Evolutionary conservation across 2,329 filamentous ascomycete species (phyloP).

Genomic region (Lachnellula willkommii): DNA sequence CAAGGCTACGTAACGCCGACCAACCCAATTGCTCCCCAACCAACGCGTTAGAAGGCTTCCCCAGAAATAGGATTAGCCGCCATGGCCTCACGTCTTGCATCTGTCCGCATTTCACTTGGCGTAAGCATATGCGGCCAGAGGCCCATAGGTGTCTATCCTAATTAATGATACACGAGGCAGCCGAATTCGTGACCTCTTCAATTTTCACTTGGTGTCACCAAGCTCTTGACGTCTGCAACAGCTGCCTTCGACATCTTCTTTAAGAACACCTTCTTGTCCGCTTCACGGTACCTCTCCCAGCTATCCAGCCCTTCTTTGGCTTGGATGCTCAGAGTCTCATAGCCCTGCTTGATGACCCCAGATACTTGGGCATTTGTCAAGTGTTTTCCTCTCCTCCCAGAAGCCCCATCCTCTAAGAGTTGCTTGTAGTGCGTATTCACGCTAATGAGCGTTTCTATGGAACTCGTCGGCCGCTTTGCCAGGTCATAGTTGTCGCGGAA

Average conservation of each 20-base stretch:
- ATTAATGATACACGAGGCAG: not conserved
- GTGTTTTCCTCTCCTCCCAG: constrained; percentile 52
- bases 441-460: constrained; percentile 77
- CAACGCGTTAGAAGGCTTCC: constrained; percentile 7
- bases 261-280: constrained; percentile 73
- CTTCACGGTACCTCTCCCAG: constrained; percentile 83
- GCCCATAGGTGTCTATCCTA: not conserved
- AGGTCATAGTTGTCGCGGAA: constrained; percentile 74
- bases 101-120: not conserved
- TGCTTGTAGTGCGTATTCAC: constrained; percentile 84
- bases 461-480: constrained; percentile 54
- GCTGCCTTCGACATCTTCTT: constrained; percentile 82
- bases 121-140: not conserved
- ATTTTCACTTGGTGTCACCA: constrained; percentile 17
- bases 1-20: not conserved
- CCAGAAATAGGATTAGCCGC: not conserved
- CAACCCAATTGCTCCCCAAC: constrained; percentile 7
- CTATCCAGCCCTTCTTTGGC: constrained; percentile 79
- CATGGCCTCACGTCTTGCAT: not conserved
- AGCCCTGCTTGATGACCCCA: constrained; percentile 91
- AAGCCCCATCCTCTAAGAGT: constrained; percentile 59
- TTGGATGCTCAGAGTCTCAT: constrained; percentile 90
- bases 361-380: constrained; percentile 80
- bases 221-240: constrained; percentile 60
- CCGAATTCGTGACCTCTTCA: constrained; percentile 8